Percentiles rank a stretch among this genome's conserved stretches.
These are phyloP conservation scores for Camellia granthamiana DNA, from an alignment of 148 eudicot genomes.

Conservation along the genomic window DNA sequence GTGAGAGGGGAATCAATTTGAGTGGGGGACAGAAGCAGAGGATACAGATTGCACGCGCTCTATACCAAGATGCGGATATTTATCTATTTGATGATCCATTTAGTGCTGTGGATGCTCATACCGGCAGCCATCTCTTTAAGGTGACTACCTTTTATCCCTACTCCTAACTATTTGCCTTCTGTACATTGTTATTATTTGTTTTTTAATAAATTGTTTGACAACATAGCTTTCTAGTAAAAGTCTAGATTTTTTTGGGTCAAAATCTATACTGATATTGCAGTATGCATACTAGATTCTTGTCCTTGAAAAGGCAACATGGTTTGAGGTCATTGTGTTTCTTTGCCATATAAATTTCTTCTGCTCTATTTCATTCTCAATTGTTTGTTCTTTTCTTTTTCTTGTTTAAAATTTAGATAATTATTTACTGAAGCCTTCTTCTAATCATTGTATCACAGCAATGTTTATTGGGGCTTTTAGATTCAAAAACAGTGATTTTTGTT, in stretches of 20 bases:
- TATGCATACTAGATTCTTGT: background rate
- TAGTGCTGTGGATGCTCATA: slow-evolving; percentile 71
- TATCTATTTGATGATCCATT: slow-evolving; percentile 68
- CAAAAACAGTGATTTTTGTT: slow-evolving; percentile 41
- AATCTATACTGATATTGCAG: background rate
- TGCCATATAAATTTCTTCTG: background rate
- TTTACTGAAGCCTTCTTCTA: background rate
- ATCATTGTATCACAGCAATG: slow-evolving; percentile 37
- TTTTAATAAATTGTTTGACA: background rate
- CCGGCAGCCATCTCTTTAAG: slow-evolving; percentile 65
- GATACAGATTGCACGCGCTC: slow-evolving; percentile 57
- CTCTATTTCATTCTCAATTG: background rate
- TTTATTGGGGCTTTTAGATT: slow-evolving; percentile 33
- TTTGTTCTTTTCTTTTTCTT: background rate
- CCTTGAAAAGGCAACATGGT: background rate
- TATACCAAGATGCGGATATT: slow-evolving; percentile 53
- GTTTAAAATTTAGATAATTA: background rate
- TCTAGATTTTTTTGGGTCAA: background rate
- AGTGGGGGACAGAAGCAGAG: slow-evolving; percentile 72
- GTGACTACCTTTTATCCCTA: slow-evolving; percentile 17
- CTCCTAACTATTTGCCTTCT: background rate
- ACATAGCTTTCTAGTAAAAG: background rate
- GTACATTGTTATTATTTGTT: background rate
- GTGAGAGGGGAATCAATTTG: slow-evolving; percentile 69
- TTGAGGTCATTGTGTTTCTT: background rate